Evolutionary conservation across 1,284 basidiomycete species (phyloP), one percentile per base, ranked within the genome.

Genomic region (Schizophyllum amplum): DNA sequence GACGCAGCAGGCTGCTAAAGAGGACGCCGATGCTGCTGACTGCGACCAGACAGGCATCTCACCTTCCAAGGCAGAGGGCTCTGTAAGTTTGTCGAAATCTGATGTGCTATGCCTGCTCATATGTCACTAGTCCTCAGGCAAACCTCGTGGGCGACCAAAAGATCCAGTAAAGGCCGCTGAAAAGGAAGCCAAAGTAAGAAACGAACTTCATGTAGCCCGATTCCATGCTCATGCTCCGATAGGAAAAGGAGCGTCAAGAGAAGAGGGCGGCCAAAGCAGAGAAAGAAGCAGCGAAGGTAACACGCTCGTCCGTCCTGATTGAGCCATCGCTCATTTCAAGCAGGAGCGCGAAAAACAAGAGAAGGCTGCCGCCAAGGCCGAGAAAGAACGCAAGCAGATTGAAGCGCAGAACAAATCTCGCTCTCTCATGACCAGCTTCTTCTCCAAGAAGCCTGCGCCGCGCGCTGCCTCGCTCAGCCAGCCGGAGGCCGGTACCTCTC

Each of bases 401-500:
- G 84, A 87, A 60, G 78, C 82, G 1, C 81, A 86, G 55, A 78
- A 81, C 52, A 89, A 81, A 67, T 87, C 88, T 1, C 81, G 84
- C n/a, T 84, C 82, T 1, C 71, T 89, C 5, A 83, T 92, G 82
- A 79, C 81, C 1, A 86, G 71, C 64, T 92, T 91, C 72, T 89
- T 92, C 65, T 73, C 77, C 25, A 90, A 88, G 68, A 6, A 82
- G 78, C 59, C 66, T 48, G 55, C 69, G 6, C 54, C 66, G 51
- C 59, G 65, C 5, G 59, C 66, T 48, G 61, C 69, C 6, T 64
- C 72, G 3, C 61, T 69, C n/a, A 73, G 71, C 42, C 70, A 72
- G 24, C 58, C 61, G 4, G 74, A 71, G 7, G 68, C 78, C 47
- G 77, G 76, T 1, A 65, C 65, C n/a, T 60, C 65, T 5, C 71